Base-by-base conservation (phyloP, 495 filamentous ascomycete species). In the Haplographium delicatum region DNA sequence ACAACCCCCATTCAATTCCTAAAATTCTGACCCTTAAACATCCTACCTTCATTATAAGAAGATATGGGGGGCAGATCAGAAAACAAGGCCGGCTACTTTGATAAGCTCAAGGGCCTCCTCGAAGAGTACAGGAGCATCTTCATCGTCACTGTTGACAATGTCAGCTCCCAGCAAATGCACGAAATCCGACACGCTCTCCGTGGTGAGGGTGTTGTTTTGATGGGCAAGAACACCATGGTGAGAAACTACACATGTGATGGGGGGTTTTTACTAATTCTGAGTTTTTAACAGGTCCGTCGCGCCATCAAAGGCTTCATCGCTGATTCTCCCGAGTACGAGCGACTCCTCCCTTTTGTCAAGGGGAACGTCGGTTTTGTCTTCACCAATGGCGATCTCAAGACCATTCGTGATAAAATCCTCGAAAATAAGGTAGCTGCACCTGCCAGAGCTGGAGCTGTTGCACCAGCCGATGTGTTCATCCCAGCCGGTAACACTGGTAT, bases 221-320 rank as follows among this genome's bases (percentile, higher is more conserved):
- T 99, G 93, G 93, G 93, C 66, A 99, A 99, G 83, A 99, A 99
- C 80, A 97, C 91, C 68, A 97, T 97, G 91, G 90, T 89, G 76
- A 34, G 13, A 38, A 33, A 35, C 23, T 27, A 15, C 27, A 5
- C 8, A 15, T 25, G 31, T 31, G n/a, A n/a, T n/a, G n/a, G n/a
- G n/a, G n/a, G n/a, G n/a, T n/a, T n/a, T n/a, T n/a, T n/a, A 18
- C 41, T 45, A 28, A 47, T 28, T 27, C 30, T 56, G 25, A 47
- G 30, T 61, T 41, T 27, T 61, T 39, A 26, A 10, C 46, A 89
- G 86, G 86, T 96, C 60, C 91, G 93, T 67, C 91, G 93, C 78
- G 94, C 93, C 57, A 80, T 99, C 68, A 95, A 91, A 82, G 91
- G 88, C 66, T 96, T 99, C 79, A 68, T 95, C 58, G 30, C 61